Conservation (phyloP, 306 rosid genomes). For the Pyrus communis region DNA sequence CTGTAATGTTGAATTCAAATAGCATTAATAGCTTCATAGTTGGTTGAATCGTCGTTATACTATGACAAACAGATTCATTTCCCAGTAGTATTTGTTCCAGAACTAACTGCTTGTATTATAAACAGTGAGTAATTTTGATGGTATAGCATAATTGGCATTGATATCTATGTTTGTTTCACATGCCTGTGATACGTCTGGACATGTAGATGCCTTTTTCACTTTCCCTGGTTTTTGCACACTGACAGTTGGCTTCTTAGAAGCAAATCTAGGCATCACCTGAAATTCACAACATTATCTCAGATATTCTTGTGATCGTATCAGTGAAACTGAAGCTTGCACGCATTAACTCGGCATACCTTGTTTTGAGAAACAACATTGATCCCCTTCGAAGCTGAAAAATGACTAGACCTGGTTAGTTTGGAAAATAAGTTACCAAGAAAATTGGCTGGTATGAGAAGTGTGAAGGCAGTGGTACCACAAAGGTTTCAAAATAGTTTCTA, state of each 20-base stretch:
- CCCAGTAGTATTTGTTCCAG: not conserved
- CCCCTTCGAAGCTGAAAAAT: slow-evolving; percentile 51
- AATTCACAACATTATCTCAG: slow-evolving; percentile 15
- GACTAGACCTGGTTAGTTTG: slow-evolving; percentile 8
- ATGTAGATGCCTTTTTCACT: slow-evolving; percentile 30
- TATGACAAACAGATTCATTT: not conserved
- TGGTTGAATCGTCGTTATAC: not conserved
- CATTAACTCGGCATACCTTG: slow-evolving; percentile 46
- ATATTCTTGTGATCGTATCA: not conserved
- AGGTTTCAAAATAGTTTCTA: not conserved
- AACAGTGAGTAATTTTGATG: not conserved
- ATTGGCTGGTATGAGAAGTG: not conserved
- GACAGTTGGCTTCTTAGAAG: slow-evolving; percentile 45
- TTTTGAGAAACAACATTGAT: slow-evolving; percentile 35
- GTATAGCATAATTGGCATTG: not conserved
- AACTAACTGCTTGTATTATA: not conserved
- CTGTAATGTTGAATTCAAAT: not conserved
- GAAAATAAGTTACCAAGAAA: not conserved
- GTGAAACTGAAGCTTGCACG: slow-evolving; percentile 2
- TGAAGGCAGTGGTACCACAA: not conserved
- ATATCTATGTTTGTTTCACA: not conserved
- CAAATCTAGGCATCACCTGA: slow-evolving; percentile 42
- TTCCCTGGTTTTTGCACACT: slow-evolving; percentile 45
- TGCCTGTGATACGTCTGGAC: slow-evolving; percentile 61
- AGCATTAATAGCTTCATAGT: not conserved